Percentiles rank a stretch among this genome's conserved stretches.
phyloP scores from a whole-genome alignment of 129 eudicot species.

The Escallonia herrerae region DNA sequence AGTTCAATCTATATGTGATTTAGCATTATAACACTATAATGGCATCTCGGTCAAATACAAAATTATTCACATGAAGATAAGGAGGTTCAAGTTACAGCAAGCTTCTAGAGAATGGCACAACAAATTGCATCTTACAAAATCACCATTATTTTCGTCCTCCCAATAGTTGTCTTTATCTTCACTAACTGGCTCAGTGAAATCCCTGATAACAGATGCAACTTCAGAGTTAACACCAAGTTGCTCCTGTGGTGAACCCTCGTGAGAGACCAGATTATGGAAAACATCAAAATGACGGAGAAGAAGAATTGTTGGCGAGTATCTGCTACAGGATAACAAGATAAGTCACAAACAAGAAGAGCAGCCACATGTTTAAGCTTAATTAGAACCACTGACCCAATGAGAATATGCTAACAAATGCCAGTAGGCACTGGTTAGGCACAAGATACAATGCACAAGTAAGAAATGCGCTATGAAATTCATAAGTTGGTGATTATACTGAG shows the following conservation, averaged over 20 bases:
- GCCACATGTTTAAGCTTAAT: neutral
- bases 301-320: conserved; percentile 88
- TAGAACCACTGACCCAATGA: too few species aligned
- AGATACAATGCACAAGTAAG: too few species aligned
- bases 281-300: conserved; percentile 89
- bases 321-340: conserved; percentile 18
- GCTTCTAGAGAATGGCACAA: conserved; percentile 5
- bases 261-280: conserved; percentile 49
- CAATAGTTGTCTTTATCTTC: conserved; percentile 31
- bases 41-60: neutral
- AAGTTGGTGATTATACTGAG: too few species aligned
- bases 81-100: neutral
- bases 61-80: neutral
- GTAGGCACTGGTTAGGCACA: too few species aligned
- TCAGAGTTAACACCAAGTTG: conserved; percentile 74
- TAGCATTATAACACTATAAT: too few species aligned
- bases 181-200: conserved; percentile 63
- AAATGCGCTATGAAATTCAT: too few species aligned
- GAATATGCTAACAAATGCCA: too few species aligned
- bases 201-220: conserved; percentile 73
- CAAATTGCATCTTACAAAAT: conserved; percentile 24
- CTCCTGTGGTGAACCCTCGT: conserved; percentile 68
- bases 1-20: too few species aligned
- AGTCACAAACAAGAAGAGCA: neutral
- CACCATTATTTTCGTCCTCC: conserved; percentile 42